Conservation (phyloP, 257 asterid genomes). For the Verbascum thapsus region DNA sequence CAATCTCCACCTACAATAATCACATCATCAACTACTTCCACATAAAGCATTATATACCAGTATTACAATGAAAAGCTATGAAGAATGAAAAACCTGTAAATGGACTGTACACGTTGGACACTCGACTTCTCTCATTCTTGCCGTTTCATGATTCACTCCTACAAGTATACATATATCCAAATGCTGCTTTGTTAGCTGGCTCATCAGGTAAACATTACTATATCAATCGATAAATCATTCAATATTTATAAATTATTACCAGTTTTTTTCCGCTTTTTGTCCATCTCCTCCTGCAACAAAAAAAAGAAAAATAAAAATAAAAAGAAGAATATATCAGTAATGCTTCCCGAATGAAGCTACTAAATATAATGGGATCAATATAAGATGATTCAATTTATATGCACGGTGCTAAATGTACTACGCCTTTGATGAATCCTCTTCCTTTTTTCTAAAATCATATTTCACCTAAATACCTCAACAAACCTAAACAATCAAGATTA, state of each 20-base stretch:
- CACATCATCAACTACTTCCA: neutral
- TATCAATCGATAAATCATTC: no score
- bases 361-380: neutral
- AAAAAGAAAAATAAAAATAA: no score
- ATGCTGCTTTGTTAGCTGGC: no score
- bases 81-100: conserved; percentile 56
- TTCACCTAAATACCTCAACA: neutral
- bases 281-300: no score
- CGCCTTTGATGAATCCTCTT: neutral
- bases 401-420: neutral
- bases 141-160: conserved; percentile 50
- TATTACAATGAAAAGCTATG: neutral
- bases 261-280: no score
- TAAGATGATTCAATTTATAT: neutral
- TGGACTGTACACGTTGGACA: conserved; percentile 95
- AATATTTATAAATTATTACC: no score
- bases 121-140: conserved; percentile 75
- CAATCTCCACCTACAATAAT: conserved; percentile 64
- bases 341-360: neutral
- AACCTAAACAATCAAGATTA: neutral
- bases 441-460: neutral
- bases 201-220: no score
- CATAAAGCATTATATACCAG: no score
- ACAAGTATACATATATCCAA: conserved; percentile 10
- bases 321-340: no score